Percentiles rank a stretch among this genome's conserved stretches.
Conservation (phyloP, 2,329 filamentous ascomycete species). For the Aspergillus neoniger region DNA sequence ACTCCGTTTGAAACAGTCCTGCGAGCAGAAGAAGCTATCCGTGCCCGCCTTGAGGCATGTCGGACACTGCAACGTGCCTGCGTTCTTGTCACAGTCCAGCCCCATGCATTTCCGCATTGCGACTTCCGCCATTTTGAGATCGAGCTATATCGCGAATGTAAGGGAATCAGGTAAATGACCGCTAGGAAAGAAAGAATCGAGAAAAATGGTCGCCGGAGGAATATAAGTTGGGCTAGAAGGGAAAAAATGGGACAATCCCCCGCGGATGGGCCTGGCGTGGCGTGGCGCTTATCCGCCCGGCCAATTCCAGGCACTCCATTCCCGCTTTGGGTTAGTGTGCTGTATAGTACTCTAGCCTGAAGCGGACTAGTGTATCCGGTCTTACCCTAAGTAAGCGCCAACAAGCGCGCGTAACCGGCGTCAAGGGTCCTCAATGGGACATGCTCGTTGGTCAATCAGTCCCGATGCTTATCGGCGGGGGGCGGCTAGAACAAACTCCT, state of each 20-base stretch:
- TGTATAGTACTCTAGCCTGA: neutral
- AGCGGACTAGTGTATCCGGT: neutral
- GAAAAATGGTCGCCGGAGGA: neutral
- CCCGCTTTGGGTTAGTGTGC: neutral
- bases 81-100: constrained; percentile 81
- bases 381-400: neutral
- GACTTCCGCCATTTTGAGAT: constrained; percentile 32
- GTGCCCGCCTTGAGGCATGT: constrained; percentile 89
- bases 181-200: neutral
- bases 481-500: neutral
- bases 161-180: neutral
- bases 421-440: neutral
- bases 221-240: constrained; percentile 6
- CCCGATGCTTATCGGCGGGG: neutral
- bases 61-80: constrained; percentile 84
- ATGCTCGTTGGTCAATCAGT: neutral
- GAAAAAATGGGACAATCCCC: constrained; percentile 16
- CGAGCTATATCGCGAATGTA: neutral
- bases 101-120: constrained; percentile 65
- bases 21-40: constrained; percentile 94
- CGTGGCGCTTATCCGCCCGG: constrained; percentile 2
- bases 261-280: constrained; percentile 6
- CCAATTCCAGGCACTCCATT: constrained; percentile 3
- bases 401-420: neutral
- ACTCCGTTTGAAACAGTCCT: constrained; percentile 98